Evolutionary conservation across 2,329 filamentous ascomycete species (phyloP), one percentile per base, ranked within the genome.

Genomic region (Teratosphaeria pseudoeucalypti): DNA sequence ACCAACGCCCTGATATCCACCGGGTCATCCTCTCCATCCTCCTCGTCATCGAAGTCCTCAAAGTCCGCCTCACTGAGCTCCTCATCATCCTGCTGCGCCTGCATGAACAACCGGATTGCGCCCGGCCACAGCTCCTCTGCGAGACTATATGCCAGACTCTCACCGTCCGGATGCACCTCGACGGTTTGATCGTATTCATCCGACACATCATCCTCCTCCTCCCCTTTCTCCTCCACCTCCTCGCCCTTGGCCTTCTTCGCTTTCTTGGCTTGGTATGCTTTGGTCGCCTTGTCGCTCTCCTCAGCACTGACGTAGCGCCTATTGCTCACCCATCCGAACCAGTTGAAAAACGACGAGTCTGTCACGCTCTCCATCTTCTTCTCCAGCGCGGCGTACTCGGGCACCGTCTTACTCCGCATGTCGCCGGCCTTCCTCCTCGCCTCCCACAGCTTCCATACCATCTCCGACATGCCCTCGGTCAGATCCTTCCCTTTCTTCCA

Each of bases 121-220:
- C 85, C 85, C 55, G 90, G 89, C 86, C 88, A 96, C 57, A 97
- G 78, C 67, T 97, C 92, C 71, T 97, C 92, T 9, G 88, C 85
- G 66, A 97, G 80, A 61, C 85, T 81, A 63, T 90, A 81, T 47
- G 91, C 92, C 55, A 97, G 75, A 62, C 92, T 88, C 66, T 95
- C 90, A 26, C 89, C 92, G 52, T 85, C 85, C n/a, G 89, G 87
- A 79, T 94, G 96, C 67, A 95, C 87, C 75, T 96, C 92, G 55
- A 87, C 81, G 58, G 86, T 84, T 62, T 86, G 82, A 65, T 87
- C 82, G 19, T 49, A 49, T 63, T 86, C 83, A 34, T 84, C 77
- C 1, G 82, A 80, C 1, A 82, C 78, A 0, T 85, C 82, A 0
- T 85, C 83, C 0, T 88, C 80, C 0, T 85, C 82, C 0, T 86